Evolutionary conservation across 805 yeast genomes (phyloP).

Genomic region (Tetrapisispora taiwanensis): DNA sequence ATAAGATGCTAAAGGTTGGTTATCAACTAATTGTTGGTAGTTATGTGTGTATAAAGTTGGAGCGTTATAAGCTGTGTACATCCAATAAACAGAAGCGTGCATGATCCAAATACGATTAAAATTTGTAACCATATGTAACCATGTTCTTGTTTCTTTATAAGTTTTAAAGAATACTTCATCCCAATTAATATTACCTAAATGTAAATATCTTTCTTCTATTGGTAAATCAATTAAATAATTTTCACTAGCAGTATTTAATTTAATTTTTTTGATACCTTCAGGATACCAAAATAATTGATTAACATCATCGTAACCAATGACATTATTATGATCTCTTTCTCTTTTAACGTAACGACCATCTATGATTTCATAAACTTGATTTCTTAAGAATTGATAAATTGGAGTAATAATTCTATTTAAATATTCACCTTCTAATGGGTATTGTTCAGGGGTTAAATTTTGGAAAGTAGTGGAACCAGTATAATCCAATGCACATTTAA

Average conservation of each 20-base stretch:
- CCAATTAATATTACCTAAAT: constrained; percentile 90
- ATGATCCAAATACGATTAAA: constrained; percentile 97
- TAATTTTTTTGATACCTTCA: constrained; percentile 90
- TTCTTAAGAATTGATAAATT: constrained; percentile 63
- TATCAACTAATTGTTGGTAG: constrained; percentile 73
- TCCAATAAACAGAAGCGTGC: constrained; percentile 85
- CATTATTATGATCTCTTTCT: constrained; percentile 71
- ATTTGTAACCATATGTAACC: constrained; percentile 91
- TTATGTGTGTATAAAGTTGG: constrained; percentile 83
- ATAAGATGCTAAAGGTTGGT: constrained; percentile 77
- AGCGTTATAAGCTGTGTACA: constrained; percentile 86
- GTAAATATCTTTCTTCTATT: constrained; percentile 73
- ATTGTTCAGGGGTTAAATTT: constrained; percentile 36
- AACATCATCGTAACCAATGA: constrained; percentile 93
- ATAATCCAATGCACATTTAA: constrained; percentile 85
- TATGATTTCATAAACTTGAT: constrained; percentile 70
- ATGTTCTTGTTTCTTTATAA: constrained; percentile 88
- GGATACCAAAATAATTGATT: constrained; percentile 99
- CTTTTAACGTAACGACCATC: constrained; percentile 77
- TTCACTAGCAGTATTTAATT: constrained; percentile 65
- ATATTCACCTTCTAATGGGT: constrained; percentile 65
- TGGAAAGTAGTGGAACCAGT: constrained; percentile 80
- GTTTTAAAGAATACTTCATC: constrained; percentile 87
- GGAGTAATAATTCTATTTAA: constrained; percentile 90
- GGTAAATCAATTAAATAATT: constrained; percentile 84